A percentile compares a stretch with the other conserved stretches of the same genome.
Conservation (phyloP, 352 stramenopile species). For the Saprolegnia diclina region DNA sequence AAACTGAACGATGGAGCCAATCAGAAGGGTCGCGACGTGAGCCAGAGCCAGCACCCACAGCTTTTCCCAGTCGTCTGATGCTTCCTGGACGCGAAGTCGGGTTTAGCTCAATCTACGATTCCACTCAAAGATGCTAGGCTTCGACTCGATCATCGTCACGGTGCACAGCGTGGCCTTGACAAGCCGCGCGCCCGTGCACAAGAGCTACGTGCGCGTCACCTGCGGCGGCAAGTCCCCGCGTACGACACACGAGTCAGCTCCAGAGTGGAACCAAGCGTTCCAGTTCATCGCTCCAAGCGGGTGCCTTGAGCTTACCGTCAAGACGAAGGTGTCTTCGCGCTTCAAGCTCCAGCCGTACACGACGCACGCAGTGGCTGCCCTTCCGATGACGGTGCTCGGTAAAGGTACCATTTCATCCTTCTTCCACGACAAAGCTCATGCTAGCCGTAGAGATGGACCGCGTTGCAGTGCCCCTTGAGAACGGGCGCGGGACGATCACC, state of each 20-base stretch:
- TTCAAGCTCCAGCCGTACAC: background rate
- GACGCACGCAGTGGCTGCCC: background rate
- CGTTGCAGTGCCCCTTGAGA: background rate
- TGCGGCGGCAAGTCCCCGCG: background rate
- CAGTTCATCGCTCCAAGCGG: background rate
- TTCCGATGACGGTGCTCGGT: background rate
- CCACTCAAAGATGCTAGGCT: background rate
- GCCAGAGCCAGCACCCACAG: too few species aligned
- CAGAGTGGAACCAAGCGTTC: background rate
- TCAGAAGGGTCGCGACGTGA: too few species aligned
- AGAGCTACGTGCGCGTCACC: background rate
- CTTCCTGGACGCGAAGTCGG: too few species aligned
- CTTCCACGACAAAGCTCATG: background rate
- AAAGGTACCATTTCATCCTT: background rate
- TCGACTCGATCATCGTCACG: background rate
- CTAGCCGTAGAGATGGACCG: background rate
- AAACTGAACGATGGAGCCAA: too few species aligned
- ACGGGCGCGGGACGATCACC: background rate
- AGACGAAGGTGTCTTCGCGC: background rate
- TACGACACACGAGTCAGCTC: background rate
- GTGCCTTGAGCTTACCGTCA: background rate
- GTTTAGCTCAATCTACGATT: too few species aligned
- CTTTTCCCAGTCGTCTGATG: too few species aligned
- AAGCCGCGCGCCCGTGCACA: background rate
- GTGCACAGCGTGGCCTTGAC: background rate